These are phyloP conservation scores for Ceratobasidium sp. DNA, from an alignment of 1,284 basidiomycete species.

Conservation along the genomic window DNA sequence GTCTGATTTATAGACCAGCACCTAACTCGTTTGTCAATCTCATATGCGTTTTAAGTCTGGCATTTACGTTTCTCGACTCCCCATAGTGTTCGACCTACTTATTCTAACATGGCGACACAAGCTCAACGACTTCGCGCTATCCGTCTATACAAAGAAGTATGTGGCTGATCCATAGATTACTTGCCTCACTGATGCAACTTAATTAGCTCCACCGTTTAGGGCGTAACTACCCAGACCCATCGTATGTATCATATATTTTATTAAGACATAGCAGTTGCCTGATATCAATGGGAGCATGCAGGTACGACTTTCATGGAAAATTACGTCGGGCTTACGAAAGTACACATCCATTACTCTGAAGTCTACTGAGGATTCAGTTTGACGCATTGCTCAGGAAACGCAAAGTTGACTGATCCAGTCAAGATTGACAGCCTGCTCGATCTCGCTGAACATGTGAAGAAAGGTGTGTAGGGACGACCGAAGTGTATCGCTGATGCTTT, in stretches of 20 bases:
- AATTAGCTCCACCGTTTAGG: conserved; percentile 70
- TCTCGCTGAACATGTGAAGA: conserved; percentile 88
- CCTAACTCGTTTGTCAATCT: no score
- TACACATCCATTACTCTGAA: conserved; percentile 52
- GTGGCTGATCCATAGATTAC: neutral
- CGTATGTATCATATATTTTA: conserved; percentile 60
- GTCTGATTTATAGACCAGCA: no score
- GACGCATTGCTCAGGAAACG: conserved; percentile 69
- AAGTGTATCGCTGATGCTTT: neutral
- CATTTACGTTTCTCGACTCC: no score
- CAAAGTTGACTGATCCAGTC: conserved; percentile 70
- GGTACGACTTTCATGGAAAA: conserved; percentile 79
- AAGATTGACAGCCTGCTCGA: conserved; percentile 83
- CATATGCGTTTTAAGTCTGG: no score
- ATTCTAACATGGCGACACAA: conserved; percentile 25
- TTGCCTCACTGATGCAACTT: no score
- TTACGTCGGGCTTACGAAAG: conserved; percentile 77
- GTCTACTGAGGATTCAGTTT: neutral
- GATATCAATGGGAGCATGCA: conserved; percentile 50
- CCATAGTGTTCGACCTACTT: no score
- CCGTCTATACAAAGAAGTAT: conserved; percentile 75
- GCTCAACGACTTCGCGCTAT: conserved; percentile 65
- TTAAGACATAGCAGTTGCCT: neutral
- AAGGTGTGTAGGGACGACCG: conserved; percentile 67
- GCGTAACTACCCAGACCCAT: conserved; percentile 78